Evolutionary conservation across 1,284 basidiomycete genomes (phyloP).

Genomic region (Paramarasmius palmivorus): DNA sequence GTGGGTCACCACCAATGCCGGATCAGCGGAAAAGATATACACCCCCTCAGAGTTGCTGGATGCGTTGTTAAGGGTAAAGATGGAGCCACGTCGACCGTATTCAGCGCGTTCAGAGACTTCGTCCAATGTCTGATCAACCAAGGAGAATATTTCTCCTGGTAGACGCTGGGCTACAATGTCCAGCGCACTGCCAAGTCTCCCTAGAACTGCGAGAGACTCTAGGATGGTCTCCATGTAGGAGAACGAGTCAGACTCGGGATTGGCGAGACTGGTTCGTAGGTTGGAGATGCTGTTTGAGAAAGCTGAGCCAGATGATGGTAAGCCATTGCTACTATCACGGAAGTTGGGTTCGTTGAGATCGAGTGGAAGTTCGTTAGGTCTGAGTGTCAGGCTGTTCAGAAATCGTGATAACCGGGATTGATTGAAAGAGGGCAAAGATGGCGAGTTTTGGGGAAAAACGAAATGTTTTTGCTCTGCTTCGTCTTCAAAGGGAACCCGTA

Average conservation of each 20-base stretch:
- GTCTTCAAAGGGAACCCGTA: conserved; percentile 59
- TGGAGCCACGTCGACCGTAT: conserved; percentile 60
- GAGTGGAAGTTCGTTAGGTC: conserved; percentile 80
- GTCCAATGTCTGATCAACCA: conserved; percentile 87
- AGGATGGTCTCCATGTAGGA: conserved; percentile 92
- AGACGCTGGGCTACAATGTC: conserved; percentile 87
- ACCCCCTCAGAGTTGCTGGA: conserved; percentile 44
- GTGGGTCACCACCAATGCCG: conserved; percentile 23
- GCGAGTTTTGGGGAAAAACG: conserved; percentile 26
- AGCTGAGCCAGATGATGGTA: conserved; percentile 23
- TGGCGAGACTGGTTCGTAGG: conserved; percentile 36
- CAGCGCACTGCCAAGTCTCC: conserved; percentile 83
- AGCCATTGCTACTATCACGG: conserved; percentile 22
- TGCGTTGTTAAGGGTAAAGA: conserved; percentile 32
- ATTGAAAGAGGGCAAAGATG: conserved; percentile 39
- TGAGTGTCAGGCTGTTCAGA: conserved; percentile 69
- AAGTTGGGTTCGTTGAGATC: conserved; percentile 63
- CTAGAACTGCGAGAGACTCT: conserved; percentile 89
- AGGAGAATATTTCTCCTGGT: conserved; percentile 80
- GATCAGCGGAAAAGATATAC: conserved; percentile 49
- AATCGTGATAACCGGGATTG: conserved; percentile 62
- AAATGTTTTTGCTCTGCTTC: conserved; percentile 35
- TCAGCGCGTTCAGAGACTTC: conserved; percentile 90
- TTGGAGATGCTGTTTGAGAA: conserved; percentile 22
- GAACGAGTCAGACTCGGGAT: conserved; percentile 94